Conservation (phyloP, 495 filamentous ascomycete genomes). For the Peziza echinospora region DNA sequence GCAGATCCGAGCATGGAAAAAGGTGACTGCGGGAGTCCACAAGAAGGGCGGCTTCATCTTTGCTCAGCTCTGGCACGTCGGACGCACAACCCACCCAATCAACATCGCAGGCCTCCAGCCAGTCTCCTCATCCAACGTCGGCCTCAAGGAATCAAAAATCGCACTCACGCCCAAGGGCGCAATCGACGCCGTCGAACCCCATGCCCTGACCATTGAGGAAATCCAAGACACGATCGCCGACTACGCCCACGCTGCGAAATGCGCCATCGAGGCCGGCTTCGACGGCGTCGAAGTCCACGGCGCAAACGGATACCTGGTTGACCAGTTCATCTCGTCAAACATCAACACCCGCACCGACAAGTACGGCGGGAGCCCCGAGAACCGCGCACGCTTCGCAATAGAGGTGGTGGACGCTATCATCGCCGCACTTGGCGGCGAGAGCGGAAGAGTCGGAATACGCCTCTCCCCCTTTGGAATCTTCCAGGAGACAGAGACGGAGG, state of each 20-base stretch:
- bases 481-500: conserved; percentile 37
- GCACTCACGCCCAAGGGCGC: conserved; percentile 6
- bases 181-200: conserved; percentile 20
- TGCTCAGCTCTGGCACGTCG: conserved; percentile 45
- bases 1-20: conserved; percentile 41
- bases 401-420: conserved; percentile 41
- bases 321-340: conserved; percentile 48
- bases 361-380: conserved; percentile 54
- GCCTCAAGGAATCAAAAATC: conserved; percentile 19
- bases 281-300: conserved; percentile 58
- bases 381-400: conserved; percentile 41
- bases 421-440: conserved; percentile 40
- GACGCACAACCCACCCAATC: conserved; percentile 30
- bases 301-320: conserved; percentile 53
- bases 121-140: conserved; percentile 28
- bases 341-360: conserved; percentile 40
- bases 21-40: conserved; percentile 45
- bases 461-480: conserved; percentile 42
- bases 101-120: conserved; percentile 25
- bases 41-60: conserved; percentile 39
- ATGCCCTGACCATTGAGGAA: conserved; percentile 31
- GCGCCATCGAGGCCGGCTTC: conserved; percentile 47
- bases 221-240: conserved; percentile 33
- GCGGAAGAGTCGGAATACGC: conserved; percentile 38
- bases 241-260: conserved; percentile 38